Conservation (phyloP, 768 basidiomycete species). For the Lactarius deliciosus region DNA sequence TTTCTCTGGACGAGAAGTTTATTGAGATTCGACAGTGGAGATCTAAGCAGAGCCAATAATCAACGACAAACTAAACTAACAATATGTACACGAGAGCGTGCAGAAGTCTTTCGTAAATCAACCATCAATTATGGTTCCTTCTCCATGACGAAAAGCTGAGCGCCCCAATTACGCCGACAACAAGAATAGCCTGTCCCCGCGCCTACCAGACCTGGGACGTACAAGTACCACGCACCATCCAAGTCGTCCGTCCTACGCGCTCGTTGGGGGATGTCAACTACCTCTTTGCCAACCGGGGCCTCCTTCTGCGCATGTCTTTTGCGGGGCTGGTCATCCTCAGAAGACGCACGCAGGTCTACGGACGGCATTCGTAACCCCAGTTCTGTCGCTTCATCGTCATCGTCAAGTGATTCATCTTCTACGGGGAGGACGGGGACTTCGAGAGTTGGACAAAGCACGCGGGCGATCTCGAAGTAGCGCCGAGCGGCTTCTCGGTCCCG, state of each 20-base stretch:
- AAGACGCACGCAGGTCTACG: constrained; percentile 43
- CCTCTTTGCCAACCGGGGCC: constrained; percentile 11
- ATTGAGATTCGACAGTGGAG: constrained; percentile 1
- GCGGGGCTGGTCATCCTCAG: constrained; percentile 31
- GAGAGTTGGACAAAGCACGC: constrained; percentile 54
- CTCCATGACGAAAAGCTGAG: constrained; percentile 63
- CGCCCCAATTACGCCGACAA: constrained; percentile 75
- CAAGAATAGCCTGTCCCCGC: constrained; percentile 82
- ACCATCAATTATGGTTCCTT: constrained; percentile 35
- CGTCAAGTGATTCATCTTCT: constrained; percentile 37
- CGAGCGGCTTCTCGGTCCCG: constrained; percentile 70
- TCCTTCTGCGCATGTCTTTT: constrained; percentile 30
- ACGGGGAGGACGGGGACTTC: constrained; percentile 69
- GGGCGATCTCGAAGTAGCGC: constrained; percentile 71
- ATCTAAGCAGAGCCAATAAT: constrained; percentile 24
- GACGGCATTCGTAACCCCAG: constrained; percentile 67
- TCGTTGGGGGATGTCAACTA: constrained; percentile 28
- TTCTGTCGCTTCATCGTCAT: constrained; percentile 31
- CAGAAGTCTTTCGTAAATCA: constrained; percentile 17
- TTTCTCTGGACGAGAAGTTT: background rate
- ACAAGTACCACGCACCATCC: constrained; percentile 77
- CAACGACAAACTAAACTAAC: constrained; percentile 21
- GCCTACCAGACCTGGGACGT: constrained; percentile 75
- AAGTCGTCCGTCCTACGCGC: constrained; percentile 57
- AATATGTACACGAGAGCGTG: constrained; percentile 11